Conservation (phyloP, 495 filamentous ascomycete genomes). For the Penicillium simplicissimum region DNA sequence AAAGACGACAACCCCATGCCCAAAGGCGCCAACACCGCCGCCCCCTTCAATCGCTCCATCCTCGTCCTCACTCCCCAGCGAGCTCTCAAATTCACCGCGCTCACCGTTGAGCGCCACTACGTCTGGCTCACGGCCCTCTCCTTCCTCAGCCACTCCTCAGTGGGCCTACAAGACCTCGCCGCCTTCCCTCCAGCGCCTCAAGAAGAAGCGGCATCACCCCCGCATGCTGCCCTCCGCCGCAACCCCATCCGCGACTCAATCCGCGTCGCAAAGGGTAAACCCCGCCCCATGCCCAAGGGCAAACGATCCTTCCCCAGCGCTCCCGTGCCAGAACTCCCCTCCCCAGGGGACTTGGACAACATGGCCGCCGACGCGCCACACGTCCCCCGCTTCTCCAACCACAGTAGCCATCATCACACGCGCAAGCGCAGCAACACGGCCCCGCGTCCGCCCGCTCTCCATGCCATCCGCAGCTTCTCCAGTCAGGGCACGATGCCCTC, state of each 20-base stretch:
- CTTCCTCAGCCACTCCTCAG: slow-evolving; percentile 85
- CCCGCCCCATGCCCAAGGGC: slow-evolving; percentile 50
- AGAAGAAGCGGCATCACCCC: slow-evolving; percentile 44
- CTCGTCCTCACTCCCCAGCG: slow-evolving; percentile 90
- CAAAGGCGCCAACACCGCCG: slow-evolving; percentile 57
- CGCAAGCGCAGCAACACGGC: slow-evolving; percentile 86
- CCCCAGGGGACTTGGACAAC: slow-evolving; percentile 25
- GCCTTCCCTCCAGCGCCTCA: slow-evolving; percentile 55
- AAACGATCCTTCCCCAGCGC: slow-evolving; percentile 42
- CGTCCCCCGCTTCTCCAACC: slow-evolving; percentile 73
- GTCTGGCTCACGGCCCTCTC: slow-evolving; percentile 93
- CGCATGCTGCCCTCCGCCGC: slow-evolving; percentile 49
- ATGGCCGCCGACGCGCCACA: slow-evolving; percentile 73
- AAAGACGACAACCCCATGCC: slow-evolving; percentile 91
- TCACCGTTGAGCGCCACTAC: slow-evolving; percentile 82
- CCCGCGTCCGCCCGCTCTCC: slow-evolving; percentile 61
- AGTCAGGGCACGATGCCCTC: slow-evolving; percentile 54
- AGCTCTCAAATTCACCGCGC: slow-evolving; percentile 92
- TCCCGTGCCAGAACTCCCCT: slow-evolving; percentile 39
- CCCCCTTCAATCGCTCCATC: slow-evolving; percentile 88
- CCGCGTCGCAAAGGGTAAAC: slow-evolving; percentile 79
- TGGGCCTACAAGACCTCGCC: slow-evolving; percentile 67
- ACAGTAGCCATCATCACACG: slow-evolving; percentile 60
- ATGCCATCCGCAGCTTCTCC: slow-evolving; percentile 70
- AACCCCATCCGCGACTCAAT: slow-evolving; percentile 87